Base-by-base conservation (phyloP, 495 filamentous ascomycete species). In the Hypoxylon trugodes region DNA sequence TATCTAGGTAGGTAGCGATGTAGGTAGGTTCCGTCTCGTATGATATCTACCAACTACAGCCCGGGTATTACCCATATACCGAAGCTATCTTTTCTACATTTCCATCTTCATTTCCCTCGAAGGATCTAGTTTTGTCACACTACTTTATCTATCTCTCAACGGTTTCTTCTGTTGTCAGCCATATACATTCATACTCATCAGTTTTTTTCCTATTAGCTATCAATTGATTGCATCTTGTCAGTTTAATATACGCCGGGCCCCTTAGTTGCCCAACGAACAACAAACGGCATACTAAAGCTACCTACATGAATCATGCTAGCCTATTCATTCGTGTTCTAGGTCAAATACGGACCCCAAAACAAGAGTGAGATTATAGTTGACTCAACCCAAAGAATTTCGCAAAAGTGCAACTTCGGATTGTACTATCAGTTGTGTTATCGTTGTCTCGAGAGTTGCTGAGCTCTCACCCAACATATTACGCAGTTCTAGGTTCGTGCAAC, bases 21-120 rank as follows among this genome's bases (percentile, higher is more conserved):
- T 46, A 61, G 49, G 47, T 26, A 28, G 59, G 41, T 43, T 25
- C 32, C 16, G 21, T 41, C 53, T 60, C 37, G 37, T 43, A 65
- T 60, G 41, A 65, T 59, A 28, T 38, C 58, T 59, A 30, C 55
- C 61, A 48, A n/a, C 16, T 24, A 48, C 48, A 7, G 33, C 40
- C 46, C 48, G 40, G 42, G n/a, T 13, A 61, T 25, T n/a, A 59
- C 53, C 45, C 47, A 56, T 57, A 60, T 43, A 48, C 33, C 41
- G 22, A 25, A 57, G n/a, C 12, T 35, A 9, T 13, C 36, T 18
- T 37, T 24, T 24, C n/a, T 37, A 33, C 40, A 26, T 53, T 41
- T 32, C 32, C 28, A 10, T 49, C 21, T 22, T 56, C 26, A 8
- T 40, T 45, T 36, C 25, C 38, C 46, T 59, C 16, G 33, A 13